Percentiles rank a stretch among this genome's conserved stretches.
Conservation (phyloP, 345 rosid genomes). For the Salix udensis region DNA sequence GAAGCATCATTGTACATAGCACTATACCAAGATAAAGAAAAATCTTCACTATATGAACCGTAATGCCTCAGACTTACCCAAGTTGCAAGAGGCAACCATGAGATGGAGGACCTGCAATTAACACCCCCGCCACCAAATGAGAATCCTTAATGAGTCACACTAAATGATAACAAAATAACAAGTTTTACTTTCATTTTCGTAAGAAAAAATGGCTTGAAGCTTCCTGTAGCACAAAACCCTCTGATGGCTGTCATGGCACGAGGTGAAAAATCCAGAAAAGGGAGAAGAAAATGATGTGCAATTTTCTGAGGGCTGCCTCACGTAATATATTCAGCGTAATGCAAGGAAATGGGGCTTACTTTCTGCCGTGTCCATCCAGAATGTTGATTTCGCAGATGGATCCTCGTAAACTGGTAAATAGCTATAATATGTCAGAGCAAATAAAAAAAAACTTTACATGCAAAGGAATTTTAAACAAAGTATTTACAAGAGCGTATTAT, state of each 20-base stretch:
- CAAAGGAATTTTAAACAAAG: not conserved
- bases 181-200: not conserved
- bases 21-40: slow-evolving; percentile 6
- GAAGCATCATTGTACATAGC: not conserved
- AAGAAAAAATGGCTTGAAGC: not conserved
- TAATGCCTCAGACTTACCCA: slow-evolving; percentile 34
- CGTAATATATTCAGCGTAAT: not conserved
- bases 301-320: not conserved
- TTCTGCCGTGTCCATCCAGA: not conserved
- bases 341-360: not conserved
- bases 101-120: slow-evolving; percentile 61
- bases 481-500: not conserved
- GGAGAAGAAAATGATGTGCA: not conserved
- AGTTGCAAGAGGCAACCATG: slow-evolving; percentile 51
- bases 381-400: not conserved
- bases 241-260: not conserved
- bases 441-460: not conserved
- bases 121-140: slow-evolving; percentile 9
- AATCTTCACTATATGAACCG: not conserved
- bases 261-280: slow-evolving; percentile 1
- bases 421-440: not conserved
- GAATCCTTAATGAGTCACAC: not conserved
- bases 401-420: not conserved
- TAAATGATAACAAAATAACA: not conserved
- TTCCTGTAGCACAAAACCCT: not conserved